Conservation (phyloP, 257 asterid genomes). For the Gynochthodes officinalis region DNA sequence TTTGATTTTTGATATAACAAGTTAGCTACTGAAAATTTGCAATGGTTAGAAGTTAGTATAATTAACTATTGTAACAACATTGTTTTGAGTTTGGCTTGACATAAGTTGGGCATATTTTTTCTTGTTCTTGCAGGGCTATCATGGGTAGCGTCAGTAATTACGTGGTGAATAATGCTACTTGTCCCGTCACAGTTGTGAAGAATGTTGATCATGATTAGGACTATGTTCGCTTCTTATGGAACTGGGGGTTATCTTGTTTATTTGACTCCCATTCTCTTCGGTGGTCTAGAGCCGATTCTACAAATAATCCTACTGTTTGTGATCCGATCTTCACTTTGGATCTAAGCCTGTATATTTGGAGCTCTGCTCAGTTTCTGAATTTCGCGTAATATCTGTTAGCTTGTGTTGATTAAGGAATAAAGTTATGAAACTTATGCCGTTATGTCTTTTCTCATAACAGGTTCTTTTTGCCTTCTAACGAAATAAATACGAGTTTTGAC, state of each 20-base stretch:
- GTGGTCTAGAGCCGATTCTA: not conserved
- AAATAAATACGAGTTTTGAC: no score
- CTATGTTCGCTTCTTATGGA: not conserved
- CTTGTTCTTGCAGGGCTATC: conserved; percentile 54
- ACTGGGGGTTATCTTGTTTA: conserved; percentile 9
- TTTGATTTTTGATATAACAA: not conserved
- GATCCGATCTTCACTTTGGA: not conserved
- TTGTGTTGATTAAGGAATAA: not conserved
- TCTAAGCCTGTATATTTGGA: not conserved
- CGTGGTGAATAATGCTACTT: conserved; percentile 73
- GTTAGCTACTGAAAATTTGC: not conserved
- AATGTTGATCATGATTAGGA: conserved; percentile 36
- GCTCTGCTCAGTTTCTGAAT: not conserved
- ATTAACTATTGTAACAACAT: not conserved
- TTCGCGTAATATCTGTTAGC: not conserved
- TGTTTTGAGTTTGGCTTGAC: not conserved
- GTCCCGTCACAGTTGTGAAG: conserved; percentile 91
- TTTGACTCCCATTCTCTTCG: conserved; percentile 5
- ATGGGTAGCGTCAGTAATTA: conserved; percentile 93
- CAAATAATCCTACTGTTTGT: not conserved
- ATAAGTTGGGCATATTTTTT: conserved; percentile 8
- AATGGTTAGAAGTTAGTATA: not conserved
- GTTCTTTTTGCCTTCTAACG: no score
- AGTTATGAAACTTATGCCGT: not conserved
- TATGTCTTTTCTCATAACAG: no score